Base-by-base conservation (phyloP, 257 asterid genomes). In the Nicotiana tomentosiformis region DNA sequence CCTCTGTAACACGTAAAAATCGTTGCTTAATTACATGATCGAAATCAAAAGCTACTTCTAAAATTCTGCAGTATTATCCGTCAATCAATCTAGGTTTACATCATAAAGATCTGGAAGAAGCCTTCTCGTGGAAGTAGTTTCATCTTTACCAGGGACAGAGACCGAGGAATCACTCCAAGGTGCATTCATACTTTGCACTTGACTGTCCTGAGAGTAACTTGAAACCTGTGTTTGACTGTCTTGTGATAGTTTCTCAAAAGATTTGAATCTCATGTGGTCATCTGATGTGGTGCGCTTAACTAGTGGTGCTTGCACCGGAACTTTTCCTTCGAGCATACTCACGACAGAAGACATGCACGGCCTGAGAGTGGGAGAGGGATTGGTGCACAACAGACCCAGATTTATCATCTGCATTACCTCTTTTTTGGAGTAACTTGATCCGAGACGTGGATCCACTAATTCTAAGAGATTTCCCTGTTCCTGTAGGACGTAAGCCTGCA, bases 381-480 rank as follows among this genome's bases (percentile, higher is more conserved):
- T 92, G 11, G 97, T 90, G 55, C 98, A 96, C 80, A 92, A 56
- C 11, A 96, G 86, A 5, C 94, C 89, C 83, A 95, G 61, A 82
- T 90, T 88, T 15, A 95, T 56, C 97, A 94, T 95, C 72, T 84
- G 86, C 88, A 86, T 76, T 8, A 92, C 98, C 88, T 95, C 96
- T 26, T 89, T 82, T 81, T 87, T 55, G 10, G 93, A 86, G 86
- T 85, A 92, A 80, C 88, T 76, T 49, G 91, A 77, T 53, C 92
- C 97, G 1, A 95, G 95, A 58, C 49, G 43, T 3, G 98, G 97
- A 84, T 95, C 99, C 83, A 93, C 97, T 4, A 95, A 93, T 8
- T 95, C 98, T 53, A 92, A 82, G 58, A 95, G 96, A 79, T 88
- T 93, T 14, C 97, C 98, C 86, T 94, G 98, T 89, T 95, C 99